phyloP scores from a whole-genome alignment of 768 basidiomycete genomes.

The Pholiota conissans region DNA sequence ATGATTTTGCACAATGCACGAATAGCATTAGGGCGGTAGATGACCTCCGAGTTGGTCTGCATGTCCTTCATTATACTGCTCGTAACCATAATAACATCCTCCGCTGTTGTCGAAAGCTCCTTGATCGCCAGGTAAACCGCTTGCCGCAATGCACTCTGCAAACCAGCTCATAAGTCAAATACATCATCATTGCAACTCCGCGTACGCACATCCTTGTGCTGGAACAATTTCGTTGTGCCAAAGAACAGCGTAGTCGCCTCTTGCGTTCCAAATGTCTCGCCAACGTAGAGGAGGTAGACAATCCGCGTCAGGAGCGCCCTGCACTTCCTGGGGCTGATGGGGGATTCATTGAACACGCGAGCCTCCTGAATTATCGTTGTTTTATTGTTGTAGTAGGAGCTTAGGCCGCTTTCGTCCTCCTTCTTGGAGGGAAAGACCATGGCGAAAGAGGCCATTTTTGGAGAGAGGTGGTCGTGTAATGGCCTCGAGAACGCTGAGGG shows the following conservation, averaged over 20 bases:
- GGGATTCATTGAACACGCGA: slow-evolving; percentile 98
- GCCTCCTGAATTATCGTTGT: slow-evolving; percentile 98
- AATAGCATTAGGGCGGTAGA: slow-evolving; percentile 97
- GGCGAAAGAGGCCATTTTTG: slow-evolving; percentile 50
- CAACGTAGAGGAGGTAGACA: slow-evolving; percentile 94
- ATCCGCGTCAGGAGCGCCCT: slow-evolving; percentile 94
- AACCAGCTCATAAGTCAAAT: slow-evolving; percentile 4
- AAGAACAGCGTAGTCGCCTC: slow-evolving; percentile 99
- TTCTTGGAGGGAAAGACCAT: slow-evolving; percentile 90
- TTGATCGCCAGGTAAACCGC: slow-evolving; percentile 99
- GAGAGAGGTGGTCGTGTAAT: slow-evolving; percentile 14
- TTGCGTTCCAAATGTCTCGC: slow-evolving; percentile 92
- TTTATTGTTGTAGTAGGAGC: slow-evolving; percentile 95
- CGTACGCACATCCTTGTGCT: slow-evolving; percentile 93
- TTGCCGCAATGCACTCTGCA: slow-evolving; percentile 89
- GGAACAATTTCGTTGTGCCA: slow-evolving; percentile 97
- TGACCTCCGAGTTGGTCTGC: slow-evolving; percentile 98
- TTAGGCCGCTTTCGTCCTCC: slow-evolving; percentile 93
- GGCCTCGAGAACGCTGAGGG: slow-evolving; percentile 11
- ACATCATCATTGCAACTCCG: neutral
- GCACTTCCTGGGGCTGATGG: slow-evolving; percentile 97
- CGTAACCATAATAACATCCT: slow-evolving; percentile 99
- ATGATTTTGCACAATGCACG: slow-evolving; percentile 95
- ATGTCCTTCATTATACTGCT: slow-evolving; percentile 99
- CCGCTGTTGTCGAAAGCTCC: slow-evolving; percentile 91